Evolutionary conservation across 1,284 basidiomycete genomes (phyloP), one percentile per base, ranked within the genome.

Genomic region (Abortiporus biennis): DNA sequence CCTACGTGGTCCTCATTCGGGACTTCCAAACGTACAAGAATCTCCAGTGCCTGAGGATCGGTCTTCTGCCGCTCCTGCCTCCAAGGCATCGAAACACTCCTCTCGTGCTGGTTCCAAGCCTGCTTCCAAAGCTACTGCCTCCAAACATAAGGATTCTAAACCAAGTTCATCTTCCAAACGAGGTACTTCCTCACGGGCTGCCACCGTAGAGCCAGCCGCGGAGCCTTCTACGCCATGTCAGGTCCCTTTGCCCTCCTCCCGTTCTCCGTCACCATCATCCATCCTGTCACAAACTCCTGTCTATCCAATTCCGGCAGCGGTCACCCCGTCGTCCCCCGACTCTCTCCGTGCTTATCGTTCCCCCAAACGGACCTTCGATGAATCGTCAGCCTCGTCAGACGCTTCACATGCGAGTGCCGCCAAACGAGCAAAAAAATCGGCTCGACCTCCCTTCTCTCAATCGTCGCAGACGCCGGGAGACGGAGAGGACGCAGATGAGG

Each of bases 1-100:
- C 59, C 65, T 92, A 24, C 72, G 72, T n/a, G 91, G 91, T 2
- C 92, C 92, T 0, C 90, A 93, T 55, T 67, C 75, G 0, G 92
- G 90, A 4, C 65, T 84, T 3, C 91, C 92, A 3, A 66, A 69
- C 42, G 78, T 92, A 9, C 61, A 67, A 36, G 86, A 91, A 59
- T 62, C 68, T 1, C 61, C 68, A 11, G 64, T 48, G 1, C 51
- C 54, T 2, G 57, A 57, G 3, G 44, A 30, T 4, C n/a, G n/a
- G n/a, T n/a, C n/a, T n/a, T 44, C 45, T 17, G 46, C 42, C 16
- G 41, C 45, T 13, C 51, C 54, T 19, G 36, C 55, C 11, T 47
- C 54, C n/a, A 41, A 41, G 6, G 36, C 54, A 20, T 59, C 49
- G 51, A 54, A 44, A 43, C n/a, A n/a, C n/a, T n/a, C n/a, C n/a